A percentile compares a stretch with the other conserved stretches of the same genome.
Conservation (phyloP, 2,329 filamentous ascomycete genomes). For the Fragosphaeria purpurea region DNA sequence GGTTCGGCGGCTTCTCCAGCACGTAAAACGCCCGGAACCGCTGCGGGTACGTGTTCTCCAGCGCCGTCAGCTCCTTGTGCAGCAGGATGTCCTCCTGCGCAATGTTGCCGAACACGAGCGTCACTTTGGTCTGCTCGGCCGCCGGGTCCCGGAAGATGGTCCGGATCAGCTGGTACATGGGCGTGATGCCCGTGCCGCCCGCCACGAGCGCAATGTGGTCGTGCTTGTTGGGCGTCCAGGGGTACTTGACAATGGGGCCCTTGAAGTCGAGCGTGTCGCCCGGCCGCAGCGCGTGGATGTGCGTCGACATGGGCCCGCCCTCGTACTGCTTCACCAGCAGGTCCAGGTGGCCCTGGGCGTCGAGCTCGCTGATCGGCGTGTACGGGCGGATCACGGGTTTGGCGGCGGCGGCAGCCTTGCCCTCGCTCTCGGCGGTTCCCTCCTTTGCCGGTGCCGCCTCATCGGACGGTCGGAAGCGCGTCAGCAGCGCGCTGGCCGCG, state of each 20-base stretch:
- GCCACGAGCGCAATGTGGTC: slow-evolving; percentile 77
- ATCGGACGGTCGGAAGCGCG: slow-evolving; percentile 79
- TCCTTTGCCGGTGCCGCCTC: slow-evolving; percentile 28
- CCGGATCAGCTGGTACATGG: slow-evolving; percentile 91
- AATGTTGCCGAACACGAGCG: slow-evolving; percentile 86
- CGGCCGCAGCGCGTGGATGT: slow-evolving; percentile 73
- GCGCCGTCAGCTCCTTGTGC: slow-evolving; percentile 69
- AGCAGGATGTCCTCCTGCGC: slow-evolving; percentile 84
- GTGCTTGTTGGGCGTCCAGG: slow-evolving; percentile 87
- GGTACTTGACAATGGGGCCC: slow-evolving; percentile 90
- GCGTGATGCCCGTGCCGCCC: slow-evolving; percentile 94
- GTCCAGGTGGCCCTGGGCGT: slow-evolving; percentile 69
- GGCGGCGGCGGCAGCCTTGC: slow-evolving; percentile 26
- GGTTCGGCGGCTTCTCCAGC: slow-evolving; percentile 58
- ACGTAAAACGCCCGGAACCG: slow-evolving; percentile 94
- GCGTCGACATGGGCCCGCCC: slow-evolving; percentile 80
- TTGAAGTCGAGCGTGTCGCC: slow-evolving; percentile 85
- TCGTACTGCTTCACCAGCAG: slow-evolving; percentile 89
- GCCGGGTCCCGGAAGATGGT: slow-evolving; percentile 92
- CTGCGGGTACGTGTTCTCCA: slow-evolving; percentile 93
- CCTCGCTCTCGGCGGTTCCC: slow-evolving; percentile 48
- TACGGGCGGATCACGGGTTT: slow-evolving; percentile 89
- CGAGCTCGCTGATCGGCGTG: slow-evolving; percentile 84
- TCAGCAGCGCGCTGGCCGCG: slow-evolving; percentile 78
- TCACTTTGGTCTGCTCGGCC: slow-evolving; percentile 94